Conservation (phyloP, 306 rosid genomes). For the Trifolium pratense region DNA sequence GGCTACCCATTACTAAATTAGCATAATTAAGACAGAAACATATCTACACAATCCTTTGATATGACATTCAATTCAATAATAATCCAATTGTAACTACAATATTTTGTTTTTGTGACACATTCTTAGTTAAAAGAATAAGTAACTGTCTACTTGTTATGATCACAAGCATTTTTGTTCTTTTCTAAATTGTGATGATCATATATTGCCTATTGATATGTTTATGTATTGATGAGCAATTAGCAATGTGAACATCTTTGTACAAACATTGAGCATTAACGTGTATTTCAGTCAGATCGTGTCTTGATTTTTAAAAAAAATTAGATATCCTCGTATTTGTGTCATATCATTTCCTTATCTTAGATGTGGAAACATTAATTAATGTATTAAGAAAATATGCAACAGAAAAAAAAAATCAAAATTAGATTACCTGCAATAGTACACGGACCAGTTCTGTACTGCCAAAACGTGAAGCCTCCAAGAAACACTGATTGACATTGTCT, state of each 20-base stretch:
- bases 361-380: slow-evolving; percentile 7
- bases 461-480: slow-evolving; percentile 91
- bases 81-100: slow-evolving; percentile 12
- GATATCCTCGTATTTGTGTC: neutral
- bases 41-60: slow-evolving; percentile 15
- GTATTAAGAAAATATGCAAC: slow-evolving; percentile 20
- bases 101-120: neutral
- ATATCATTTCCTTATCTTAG: neutral
- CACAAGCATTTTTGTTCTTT: neutral
- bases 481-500: slow-evolving; percentile 89
- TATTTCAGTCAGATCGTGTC: neutral
- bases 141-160: neutral
- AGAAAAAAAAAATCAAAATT: slow-evolving; percentile 8
- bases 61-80: slow-evolving; percentile 5
- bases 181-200: neutral
- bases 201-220: neutral
- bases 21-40: neutral
- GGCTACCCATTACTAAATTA: slow-evolving; percentile 25
- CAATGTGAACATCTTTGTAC: neutral
- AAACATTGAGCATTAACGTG: neutral
- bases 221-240: neutral
- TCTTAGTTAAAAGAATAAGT: neutral
- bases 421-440: slow-evolving; percentile 76
- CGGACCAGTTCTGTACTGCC: slow-evolving; percentile 93
- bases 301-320: neutral